A percentile compares a stretch with the other conserved stretches of the same genome.
These are phyloP conservation scores for Prunus armeniaca DNA, from an alignment of 306 rosid species.

Conservation along the genomic window DNA sequence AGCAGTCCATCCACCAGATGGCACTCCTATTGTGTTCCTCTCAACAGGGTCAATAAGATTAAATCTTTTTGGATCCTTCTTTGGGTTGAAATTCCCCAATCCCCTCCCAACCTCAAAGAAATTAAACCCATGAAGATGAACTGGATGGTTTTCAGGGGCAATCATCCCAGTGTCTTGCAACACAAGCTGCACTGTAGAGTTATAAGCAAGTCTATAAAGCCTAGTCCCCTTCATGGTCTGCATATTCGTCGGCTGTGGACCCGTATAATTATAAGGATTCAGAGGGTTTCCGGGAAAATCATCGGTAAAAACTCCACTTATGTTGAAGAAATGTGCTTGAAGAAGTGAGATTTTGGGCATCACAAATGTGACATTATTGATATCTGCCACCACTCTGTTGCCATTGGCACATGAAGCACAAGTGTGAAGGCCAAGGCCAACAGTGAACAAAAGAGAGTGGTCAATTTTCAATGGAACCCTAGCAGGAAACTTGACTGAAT, in stretches of 20 bases:
- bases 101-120: constrained; percentile 80
- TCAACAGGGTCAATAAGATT: constrained; percentile 81
- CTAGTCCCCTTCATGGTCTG: constrained; percentile 60
- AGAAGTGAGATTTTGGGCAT: constrained; percentile 76
- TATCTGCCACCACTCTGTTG: constrained; percentile 57
- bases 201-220: constrained; percentile 68
- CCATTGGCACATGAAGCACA: constrained; percentile 56
- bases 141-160: constrained; percentile 77
- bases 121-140: constrained; percentile 84
- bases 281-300: constrained; percentile 73
- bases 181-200: constrained; percentile 69
- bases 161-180: constrained; percentile 85
- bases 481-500: constrained; percentile 58
- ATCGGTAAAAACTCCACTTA: constrained; percentile 65
- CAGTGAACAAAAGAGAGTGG: constrained; percentile 71
- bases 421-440: constrained; percentile 69
- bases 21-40: constrained; percentile 78
- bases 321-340: constrained; percentile 80
- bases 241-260: constrained; percentile 51
- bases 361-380: constrained; percentile 74
- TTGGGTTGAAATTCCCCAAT: constrained; percentile 60
- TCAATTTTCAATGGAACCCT: constrained; percentile 62
- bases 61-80: constrained; percentile 55
- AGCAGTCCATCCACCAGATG: constrained; percentile 81
- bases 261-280: constrained; percentile 54